phyloP scores from a whole-genome alignment of 108 stramenopile species.

The Nannochloropsis salina region DNA sequence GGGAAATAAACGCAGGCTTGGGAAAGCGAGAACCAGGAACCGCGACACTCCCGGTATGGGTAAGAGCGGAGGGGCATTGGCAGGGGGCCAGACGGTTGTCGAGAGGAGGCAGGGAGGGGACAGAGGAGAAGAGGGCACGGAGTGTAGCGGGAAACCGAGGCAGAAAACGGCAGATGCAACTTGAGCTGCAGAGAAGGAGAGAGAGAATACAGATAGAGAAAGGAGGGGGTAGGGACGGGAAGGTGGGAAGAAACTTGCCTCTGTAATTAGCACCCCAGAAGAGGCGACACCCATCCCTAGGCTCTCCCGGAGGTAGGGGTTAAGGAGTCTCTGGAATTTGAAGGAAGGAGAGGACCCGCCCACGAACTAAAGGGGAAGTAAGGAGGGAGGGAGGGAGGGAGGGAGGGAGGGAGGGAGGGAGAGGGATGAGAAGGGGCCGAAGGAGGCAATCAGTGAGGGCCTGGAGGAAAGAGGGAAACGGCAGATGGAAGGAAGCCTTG shows the following conservation, averaged over 20 bases:
- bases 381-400: not conserved
- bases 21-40: not conserved
- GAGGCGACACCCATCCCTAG: not conserved
- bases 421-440: not conserved
- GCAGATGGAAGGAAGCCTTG: too few relatives aligned
- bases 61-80: too few relatives aligned
- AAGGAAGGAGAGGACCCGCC: not conserved
- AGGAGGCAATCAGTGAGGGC: not conserved
- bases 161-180: too few relatives aligned
- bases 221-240: not conserved
- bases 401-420: not conserved
- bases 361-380: not conserved
- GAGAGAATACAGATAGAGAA: not conserved
- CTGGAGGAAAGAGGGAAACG: not conserved
- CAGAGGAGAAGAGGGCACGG: too few relatives aligned
- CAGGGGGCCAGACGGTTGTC: too few relatives aligned
- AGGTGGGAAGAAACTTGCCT: not conserved
- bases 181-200: too few relatives aligned
- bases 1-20: not conserved
- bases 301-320: not conserved
- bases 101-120: too few relatives aligned
- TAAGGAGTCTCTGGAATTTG: not conserved
- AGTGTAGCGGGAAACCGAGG: too few relatives aligned
- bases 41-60: too few relatives aligned
- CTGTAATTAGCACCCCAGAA: not conserved